Evolutionary conservation across 257 asterid genomes (phyloP).

Genomic region (Nicotiana tabacum): DNA sequence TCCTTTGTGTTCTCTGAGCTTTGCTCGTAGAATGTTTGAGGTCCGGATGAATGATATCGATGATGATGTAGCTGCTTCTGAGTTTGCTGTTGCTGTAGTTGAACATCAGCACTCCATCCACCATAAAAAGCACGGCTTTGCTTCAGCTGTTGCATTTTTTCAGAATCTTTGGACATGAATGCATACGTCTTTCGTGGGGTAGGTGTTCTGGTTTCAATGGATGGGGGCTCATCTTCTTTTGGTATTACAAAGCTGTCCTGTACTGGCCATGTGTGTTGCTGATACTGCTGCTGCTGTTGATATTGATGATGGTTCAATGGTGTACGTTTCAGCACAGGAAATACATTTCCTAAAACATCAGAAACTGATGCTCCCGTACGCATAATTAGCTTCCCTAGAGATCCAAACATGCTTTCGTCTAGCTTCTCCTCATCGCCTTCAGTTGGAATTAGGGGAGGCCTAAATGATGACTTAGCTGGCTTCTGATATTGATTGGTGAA

Average conservation of each 20-base stretch:
- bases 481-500: slow-evolving; percentile 37
- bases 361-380: slow-evolving; percentile 61
- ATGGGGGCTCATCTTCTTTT: slow-evolving; percentile 76
- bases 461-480: slow-evolving; percentile 44
- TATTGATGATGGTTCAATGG: slow-evolving; percentile 30
- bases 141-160: slow-evolving; percentile 80
- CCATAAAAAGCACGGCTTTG: slow-evolving; percentile 70
- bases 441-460: slow-evolving; percentile 65
- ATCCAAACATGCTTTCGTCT: slow-evolving; percentile 65
- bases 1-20: slow-evolving; percentile 56
- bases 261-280: slow-evolving; percentile 59
- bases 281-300: slow-evolving; percentile 34
- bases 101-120: slow-evolving; percentile 61
- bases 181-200: slow-evolving; percentile 91
- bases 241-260: slow-evolving; percentile 83
- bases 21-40: slow-evolving; percentile 71
- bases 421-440: slow-evolving; percentile 75
- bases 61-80: slow-evolving; percentile 70
- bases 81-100: slow-evolving; percentile 38
- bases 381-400: slow-evolving; percentile 46
- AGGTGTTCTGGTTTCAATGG: slow-evolving; percentile 64
- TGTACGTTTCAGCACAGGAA: slow-evolving; percentile 58
- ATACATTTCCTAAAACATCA: slow-evolving; percentile 59
- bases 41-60: slow-evolving; percentile 51
- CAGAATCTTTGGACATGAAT: slow-evolving; percentile 80